A percentile compares a stretch with the other conserved stretches of the same genome.
These are phyloP conservation scores for Tolypocladium tropicale DNA, from an alignment of 2,329 filamentous ascomycete species.

Conservation along the genomic window DNA sequence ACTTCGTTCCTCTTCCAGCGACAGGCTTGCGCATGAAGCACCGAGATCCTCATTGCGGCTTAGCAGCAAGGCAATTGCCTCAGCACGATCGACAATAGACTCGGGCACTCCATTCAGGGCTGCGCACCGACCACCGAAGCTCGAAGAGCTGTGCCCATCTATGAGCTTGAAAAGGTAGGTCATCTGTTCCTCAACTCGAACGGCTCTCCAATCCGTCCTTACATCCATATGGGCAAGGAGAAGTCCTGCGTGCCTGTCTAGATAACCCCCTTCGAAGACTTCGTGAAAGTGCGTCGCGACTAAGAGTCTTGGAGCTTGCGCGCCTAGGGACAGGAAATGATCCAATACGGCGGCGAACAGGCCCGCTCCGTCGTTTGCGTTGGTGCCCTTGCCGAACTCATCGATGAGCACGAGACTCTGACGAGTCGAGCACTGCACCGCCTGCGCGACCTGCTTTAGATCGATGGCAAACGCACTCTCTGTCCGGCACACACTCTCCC, in stretches of 20 bases:
- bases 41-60: conserved; percentile 68
- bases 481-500: conserved; percentile 48
- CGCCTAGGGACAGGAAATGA: conserved; percentile 39
- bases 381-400: conserved; percentile 69
- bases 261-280: conserved; percentile 55
- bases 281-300: conserved; percentile 59
- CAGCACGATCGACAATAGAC: conserved; percentile 64
- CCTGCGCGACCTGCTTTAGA: conserved; percentile 73
- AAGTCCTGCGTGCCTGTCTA: conserved; percentile 40
- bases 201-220: conserved; percentile 41
- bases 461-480: conserved; percentile 66
- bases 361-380: conserved; percentile 45
- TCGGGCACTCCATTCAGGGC: conserved; percentile 73
- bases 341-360: conserved; percentile 47
- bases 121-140: conserved; percentile 80
- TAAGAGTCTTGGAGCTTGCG: conserved; percentile 43
- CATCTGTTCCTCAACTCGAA: conserved; percentile 49
- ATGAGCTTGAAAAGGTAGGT: conserved; percentile 65
- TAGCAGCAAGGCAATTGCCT: conserved; percentile 58
- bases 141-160: conserved; percentile 61
- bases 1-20: conserved; percentile 49
- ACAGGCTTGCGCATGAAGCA: conserved; percentile 58
- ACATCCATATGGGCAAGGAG: conserved; percentile 65
- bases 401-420: conserved; percentile 82
- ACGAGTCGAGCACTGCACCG: conserved; percentile 62